Conservation (phyloP, 441 rosid species). For the Corymbia citriodora region DNA sequence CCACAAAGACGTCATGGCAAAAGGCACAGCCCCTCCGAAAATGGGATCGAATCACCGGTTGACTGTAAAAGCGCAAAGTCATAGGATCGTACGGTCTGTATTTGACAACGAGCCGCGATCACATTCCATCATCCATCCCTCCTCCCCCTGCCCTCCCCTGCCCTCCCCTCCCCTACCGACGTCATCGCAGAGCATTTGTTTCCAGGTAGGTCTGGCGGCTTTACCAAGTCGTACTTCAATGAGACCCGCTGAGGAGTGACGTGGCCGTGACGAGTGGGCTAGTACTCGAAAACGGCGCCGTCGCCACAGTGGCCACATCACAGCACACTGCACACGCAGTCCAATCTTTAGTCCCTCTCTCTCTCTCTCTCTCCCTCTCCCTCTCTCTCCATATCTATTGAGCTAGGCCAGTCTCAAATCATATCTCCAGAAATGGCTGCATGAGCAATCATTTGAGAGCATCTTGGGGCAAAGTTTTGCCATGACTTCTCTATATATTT, state of each 20-base stretch:
- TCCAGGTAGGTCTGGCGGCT: not conserved
- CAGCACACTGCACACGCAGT: not conserved
- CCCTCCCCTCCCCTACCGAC: not conserved
- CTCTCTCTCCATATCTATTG: not conserved
- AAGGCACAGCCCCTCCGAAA: not conserved
- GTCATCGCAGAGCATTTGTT: not conserved
- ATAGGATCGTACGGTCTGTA: not conserved
- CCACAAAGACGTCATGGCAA: not conserved
- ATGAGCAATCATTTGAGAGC: slow-evolving; percentile 32
- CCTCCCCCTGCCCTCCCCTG: not conserved
- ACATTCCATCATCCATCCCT: not conserved
- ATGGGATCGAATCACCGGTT: not conserved
- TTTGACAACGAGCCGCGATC: not conserved
- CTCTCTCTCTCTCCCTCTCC: not conserved
- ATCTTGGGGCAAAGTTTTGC: slow-evolving; percentile 1
- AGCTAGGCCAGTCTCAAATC: not conserved
- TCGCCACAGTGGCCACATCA: not conserved
- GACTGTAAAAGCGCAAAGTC: not conserved
- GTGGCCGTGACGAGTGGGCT: not conserved
- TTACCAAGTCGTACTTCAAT: not conserved
- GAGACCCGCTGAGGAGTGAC: not conserved
- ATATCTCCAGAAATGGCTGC: slow-evolving; percentile 26
- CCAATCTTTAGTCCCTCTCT: not conserved
- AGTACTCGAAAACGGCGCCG: not conserved
- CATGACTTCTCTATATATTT: slow-evolving; percentile 15